Base-by-base conservation (phyloP, 257 asterid genomes). In the Scutellaria baicalensis region DNA sequence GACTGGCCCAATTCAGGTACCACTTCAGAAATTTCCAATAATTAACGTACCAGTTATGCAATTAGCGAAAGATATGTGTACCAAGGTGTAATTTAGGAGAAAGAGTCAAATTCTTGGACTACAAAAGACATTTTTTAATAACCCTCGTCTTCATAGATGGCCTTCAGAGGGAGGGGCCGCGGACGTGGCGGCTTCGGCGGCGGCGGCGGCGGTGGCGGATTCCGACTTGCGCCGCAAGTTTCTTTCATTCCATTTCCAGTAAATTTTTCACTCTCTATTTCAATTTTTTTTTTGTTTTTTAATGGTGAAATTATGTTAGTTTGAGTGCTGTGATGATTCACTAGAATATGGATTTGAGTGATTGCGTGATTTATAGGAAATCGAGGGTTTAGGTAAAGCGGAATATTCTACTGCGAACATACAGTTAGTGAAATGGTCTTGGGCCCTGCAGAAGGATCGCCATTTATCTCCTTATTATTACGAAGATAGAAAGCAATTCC, bases 381-480 rank as follows among this genome's bases (percentile, higher is more conserved):
- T 86, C 40, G 80, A 74, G 70, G 83, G 50, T 52, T 64, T 89
- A 58, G 88, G 88, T 20, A 66, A 76, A 38, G 91, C 90, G 4
- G 59, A 54, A 16, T 68, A 56, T 50, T 68, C 83, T 39, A 45
- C 67, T 39, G 78, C 48, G 52, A 60, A 72, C 18, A 6, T 8
- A 20, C 14, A 70, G 16, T 80, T 85, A 16, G 83, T 81, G 0
- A 58, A 45, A 62, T 79, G 84, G 85, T 74, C 78, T 17, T 27
- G 40, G 39, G 73, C n/a, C 73, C 60, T 89, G 69, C 33, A 66
- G 51, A 61, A 5, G 68, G 71, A 54, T 57, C 81, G 85, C 73
- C 66, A 62, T 5, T 68, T 84, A 5, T 88, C 93, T 52, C 85
- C 88, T 35, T 91, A 85, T 80, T 77, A 59, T 73, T 78, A 82